Evolutionary conservation across 2,329 filamentous ascomycete genomes (phyloP), one percentile per base, ranked within the genome.

Genomic region (Pseudogymnoascus sp.): DNA sequence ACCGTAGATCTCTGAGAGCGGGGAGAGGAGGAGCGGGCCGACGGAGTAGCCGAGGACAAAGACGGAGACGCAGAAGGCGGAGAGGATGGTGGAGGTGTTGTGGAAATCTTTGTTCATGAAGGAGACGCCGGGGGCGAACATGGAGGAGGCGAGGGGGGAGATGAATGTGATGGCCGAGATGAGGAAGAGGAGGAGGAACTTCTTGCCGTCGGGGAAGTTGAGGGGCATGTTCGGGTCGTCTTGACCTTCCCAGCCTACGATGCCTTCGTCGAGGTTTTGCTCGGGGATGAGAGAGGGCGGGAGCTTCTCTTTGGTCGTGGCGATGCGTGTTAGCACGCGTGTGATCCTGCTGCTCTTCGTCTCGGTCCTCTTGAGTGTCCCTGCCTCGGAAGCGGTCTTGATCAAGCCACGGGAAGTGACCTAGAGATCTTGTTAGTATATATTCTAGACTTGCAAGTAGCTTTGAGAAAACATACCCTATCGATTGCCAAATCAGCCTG

Each of bases 1-100:
- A 1, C 87, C 86, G 69, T 87, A 88, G 63, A 89, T 81, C 71
- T 90, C 87, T 1, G 80, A 84, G 50, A 86, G 68, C 0, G 84
- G 84, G 1, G 83, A 81, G 2, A 86, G 70, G 59, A 85, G 74
- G 5, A 86, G 72, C 0, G 84, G 84, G 0, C 84, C 84, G 21
- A 86, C 72, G 16, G 77, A 79, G 66, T 85, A 86, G 1, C 83
- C 83, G 0, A 87, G 73, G 1, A 87, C 73, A 69, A 85, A 88
- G 63, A 88, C 85, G 59, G 64, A 66, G 18, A 72, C 69, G 21
- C 62, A 61, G 14, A 72, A 63, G 16, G 67, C 63, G 23, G 64
- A 66, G 33, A 71, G 63, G 33, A 70, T 64, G 12, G 37, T 53
- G 18, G 67, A 69, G 4, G 63, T 65, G 28, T 70, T 72, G 28